A percentile compares a stretch with the other conserved stretches of the same genome.
Evolutionary conservation across 306 rosid genomes (phyloP).

Genomic region (Sesbania bispinosa): DNA sequence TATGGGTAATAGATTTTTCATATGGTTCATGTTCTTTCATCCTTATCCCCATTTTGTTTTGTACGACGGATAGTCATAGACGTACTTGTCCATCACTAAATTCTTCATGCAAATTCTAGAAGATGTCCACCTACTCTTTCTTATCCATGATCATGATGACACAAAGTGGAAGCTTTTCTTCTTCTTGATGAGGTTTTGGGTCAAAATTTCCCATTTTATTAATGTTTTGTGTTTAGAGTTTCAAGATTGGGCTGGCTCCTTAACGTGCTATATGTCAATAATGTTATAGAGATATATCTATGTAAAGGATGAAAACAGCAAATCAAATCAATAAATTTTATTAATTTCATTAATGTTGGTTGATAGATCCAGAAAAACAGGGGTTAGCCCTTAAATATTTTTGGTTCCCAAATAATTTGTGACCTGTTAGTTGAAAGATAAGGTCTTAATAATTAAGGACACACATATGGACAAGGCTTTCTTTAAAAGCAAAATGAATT

Average conservation of each 20-base stretch:
- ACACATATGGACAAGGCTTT: background rate
- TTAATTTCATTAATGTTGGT: background rate
- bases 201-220: too few relatives aligned
- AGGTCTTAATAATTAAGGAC: background rate
- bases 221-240: background rate
- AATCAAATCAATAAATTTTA: background rate
- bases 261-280: too few relatives aligned
- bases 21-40: too few relatives aligned
- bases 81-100: background rate
- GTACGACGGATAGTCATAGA: background rate
- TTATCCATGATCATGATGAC: background rate
- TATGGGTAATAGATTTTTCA: too few relatives aligned
- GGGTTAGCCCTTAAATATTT: constrained; percentile 25
- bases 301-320: too few relatives aligned
- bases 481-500: constrained; percentile 4
- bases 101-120: background rate
- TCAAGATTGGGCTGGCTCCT: background rate
- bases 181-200: too few relatives aligned
- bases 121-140: background rate
- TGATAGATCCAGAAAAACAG: constrained; percentile 26
- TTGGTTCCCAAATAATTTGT: background rate
- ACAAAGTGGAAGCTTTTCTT: background rate
- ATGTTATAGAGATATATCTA: too few relatives aligned
- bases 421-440: background rate
- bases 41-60: too few relatives aligned